A percentile compares a stretch with the other conserved stretches of the same genome.
These are phyloP conservation scores for Aspergillus sergii DNA, from an alignment of 2,329 filamentous ascomycete species.

Conservation along the genomic window DNA sequence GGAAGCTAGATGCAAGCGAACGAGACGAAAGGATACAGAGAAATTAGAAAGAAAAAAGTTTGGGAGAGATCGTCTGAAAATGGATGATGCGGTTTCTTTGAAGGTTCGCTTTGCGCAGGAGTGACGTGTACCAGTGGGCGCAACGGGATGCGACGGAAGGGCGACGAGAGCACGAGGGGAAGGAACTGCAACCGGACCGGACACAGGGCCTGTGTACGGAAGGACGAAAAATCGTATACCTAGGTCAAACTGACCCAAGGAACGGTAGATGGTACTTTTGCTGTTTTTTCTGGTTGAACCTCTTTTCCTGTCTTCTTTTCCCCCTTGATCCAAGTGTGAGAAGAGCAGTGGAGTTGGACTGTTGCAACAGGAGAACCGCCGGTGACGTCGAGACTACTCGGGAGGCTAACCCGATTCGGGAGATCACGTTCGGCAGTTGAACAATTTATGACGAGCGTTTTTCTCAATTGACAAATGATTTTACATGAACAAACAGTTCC, in stretches of 20 bases:
- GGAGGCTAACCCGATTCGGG: conserved; percentile 21
- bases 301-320: neutral
- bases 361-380: conserved; percentile 1
- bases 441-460: neutral
- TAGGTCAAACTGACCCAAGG: neutral
- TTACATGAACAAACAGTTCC: neutral
- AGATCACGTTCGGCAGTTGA: conserved; percentile 8
- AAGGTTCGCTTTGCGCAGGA: conserved; percentile 31
- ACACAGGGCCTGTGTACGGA: conserved; percentile 9
- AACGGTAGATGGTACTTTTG: neutral
- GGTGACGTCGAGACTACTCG: conserved; percentile 29
- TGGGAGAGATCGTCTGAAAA: conserved; percentile 8
- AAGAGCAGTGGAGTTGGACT: neutral
- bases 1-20: neutral
- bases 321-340: neutral
- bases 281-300: neutral
- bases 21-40: neutral
- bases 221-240: conserved; percentile 2
- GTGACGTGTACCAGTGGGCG: conserved; percentile 32
- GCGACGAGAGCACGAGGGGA: conserved; percentile 3
- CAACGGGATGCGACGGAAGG: conserved; percentile 33
- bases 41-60: conserved; percentile 6
- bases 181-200: conserved; percentile 23
- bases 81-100: conserved; percentile 19
- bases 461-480: neutral